These are phyloP conservation scores for Cryphonectria parasitica DNA, from an alignment of 2,329 filamentous ascomycete species.

Conservation along the genomic window DNA sequence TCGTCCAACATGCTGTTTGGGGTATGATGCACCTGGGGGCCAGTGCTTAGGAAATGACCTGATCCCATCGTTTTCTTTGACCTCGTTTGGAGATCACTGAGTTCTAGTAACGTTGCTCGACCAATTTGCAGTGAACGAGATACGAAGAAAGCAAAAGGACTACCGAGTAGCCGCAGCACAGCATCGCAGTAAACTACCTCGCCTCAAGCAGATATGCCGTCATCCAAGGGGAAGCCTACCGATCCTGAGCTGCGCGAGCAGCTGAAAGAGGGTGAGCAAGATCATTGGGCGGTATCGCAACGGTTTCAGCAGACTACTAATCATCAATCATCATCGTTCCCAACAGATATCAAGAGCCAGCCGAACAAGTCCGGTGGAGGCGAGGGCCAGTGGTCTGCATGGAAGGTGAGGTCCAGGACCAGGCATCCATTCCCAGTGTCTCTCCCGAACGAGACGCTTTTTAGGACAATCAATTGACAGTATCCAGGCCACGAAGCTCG, in stretches of 20 bases:
- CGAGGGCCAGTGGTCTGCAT: slow-evolving; percentile 44
- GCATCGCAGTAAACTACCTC: neutral
- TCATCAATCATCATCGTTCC: neutral
- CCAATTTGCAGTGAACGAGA: neutral
- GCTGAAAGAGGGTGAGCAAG: slow-evolving; percentile 42
- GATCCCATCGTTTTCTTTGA: neutral
- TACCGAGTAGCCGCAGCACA: neutral
- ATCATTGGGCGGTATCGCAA: neutral
- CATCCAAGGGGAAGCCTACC: slow-evolving; percentile 46
- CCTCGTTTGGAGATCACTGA: neutral
- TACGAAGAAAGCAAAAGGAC: neutral
- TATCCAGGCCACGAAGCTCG: slow-evolving; percentile 41
- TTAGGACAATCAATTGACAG: slow-evolving; percentile 13
- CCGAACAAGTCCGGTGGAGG: slow-evolving; percentile 47
- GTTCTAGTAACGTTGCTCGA: slow-evolving; percentile 1
- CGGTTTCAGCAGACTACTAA: neutral
- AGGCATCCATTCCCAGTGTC: neutral
- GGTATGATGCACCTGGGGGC: neutral
- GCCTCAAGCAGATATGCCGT: slow-evolving; percentile 38
- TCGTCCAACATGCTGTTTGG: neutral
- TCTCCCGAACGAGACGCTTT: neutral
- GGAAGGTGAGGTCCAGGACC: slow-evolving; percentile 37
- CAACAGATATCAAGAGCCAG: slow-evolving; percentile 46
- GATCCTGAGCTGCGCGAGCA: slow-evolving; percentile 45
- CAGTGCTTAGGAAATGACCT: neutral